Evolutionary conservation across 805 yeast species (phyloP), one percentile per base, ranked within the genome.

Genomic region (Schwanniomyces yamadae): DNA sequence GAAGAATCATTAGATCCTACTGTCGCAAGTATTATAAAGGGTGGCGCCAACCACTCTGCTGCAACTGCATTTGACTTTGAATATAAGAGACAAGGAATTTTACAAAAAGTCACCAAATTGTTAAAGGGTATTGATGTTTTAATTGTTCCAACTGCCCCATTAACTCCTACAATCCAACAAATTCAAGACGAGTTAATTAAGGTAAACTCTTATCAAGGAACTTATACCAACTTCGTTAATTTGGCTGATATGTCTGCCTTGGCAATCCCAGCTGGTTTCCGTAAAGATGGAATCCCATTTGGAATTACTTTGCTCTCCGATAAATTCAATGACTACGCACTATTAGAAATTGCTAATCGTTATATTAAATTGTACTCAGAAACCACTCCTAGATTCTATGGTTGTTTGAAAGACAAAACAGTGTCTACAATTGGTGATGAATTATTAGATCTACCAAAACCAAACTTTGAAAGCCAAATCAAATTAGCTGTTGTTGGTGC

Each of bases 201-300:
- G 30, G 78, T 89, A 50, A 91, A 91, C 69, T 86, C 97, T 5
- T 72, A 73, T 54, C 99, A 93, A 66, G 99, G 99, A 21, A 89
- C 96, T n/a, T 91, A 95, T 82, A 91, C 98, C 20, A 91, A 91
- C 65, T 93, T 93, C 59, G 96, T 87, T 50, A 91, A 93, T 59
- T 74, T 91, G 57, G 95, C 96, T 3, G 98, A 91, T 55, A 63
- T 90, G 69, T 82, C 95, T 23, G 98, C 96, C 1, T 69, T 91
- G 50, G 88, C 98, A 0, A 73, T 91, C 37, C 98, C 99, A 17
- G 84, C 82, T 16, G 96, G 95, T 2, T 91, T 88, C 75, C 61
- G 73, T 37, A 49, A 74, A 1, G 97, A 91, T 59, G 95, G 95
- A 4, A 62, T 91, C 48, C 96, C 98, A 6, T 82, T 79, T 44